phyloP scores from a whole-genome alignment of 257 asterid genomes.

The Salvia splendens region DNA sequence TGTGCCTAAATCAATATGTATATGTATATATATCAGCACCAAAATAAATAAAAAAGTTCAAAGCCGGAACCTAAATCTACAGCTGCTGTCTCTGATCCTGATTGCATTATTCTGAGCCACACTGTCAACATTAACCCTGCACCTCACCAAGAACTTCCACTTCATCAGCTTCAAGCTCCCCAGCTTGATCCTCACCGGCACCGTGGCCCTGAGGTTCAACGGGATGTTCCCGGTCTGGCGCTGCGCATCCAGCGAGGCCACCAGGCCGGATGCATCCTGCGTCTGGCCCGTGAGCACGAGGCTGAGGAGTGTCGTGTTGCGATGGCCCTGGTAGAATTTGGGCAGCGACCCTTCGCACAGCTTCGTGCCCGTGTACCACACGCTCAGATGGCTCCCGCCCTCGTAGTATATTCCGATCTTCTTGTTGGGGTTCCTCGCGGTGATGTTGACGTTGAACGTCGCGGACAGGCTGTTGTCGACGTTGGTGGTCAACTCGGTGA shows the following conservation, averaged over 20 bases:
- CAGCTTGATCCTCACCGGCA: constrained; percentile 80
- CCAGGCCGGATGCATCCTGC: constrained; percentile 52
- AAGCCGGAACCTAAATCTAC: constrained; percentile 78
- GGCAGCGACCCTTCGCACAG: constrained; percentile 88
- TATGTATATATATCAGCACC: neutral
- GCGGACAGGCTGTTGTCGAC: constrained; percentile 65
- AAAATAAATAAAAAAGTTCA: constrained; percentile 27
- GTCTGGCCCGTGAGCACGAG: constrained; percentile 68
- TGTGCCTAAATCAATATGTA: too few species aligned
- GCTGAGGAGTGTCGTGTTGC: constrained; percentile 68
- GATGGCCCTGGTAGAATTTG: constrained; percentile 88
- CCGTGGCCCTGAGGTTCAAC: constrained; percentile 52
- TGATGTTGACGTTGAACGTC: constrained; percentile 63
- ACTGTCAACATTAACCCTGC: constrained; percentile 65
- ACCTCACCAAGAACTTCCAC: constrained; percentile 90
- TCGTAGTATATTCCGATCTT: constrained; percentile 84
- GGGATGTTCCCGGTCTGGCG: constrained; percentile 77
- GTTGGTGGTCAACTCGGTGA: constrained; percentile 51
- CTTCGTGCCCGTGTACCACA: constrained; percentile 53
- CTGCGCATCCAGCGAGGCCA: constrained; percentile 57
- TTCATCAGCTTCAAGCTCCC: constrained; percentile 77
- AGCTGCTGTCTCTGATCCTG: constrained; percentile 63
- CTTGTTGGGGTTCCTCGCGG: constrained; percentile 81
- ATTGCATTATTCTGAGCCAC: constrained; percentile 46
- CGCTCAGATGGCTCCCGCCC: constrained; percentile 71